These are phyloP conservation scores for Ceratocystis eucalypticola DNA, from an alignment of 2,329 filamentous ascomycete genomes.

Conservation along the genomic window DNA sequence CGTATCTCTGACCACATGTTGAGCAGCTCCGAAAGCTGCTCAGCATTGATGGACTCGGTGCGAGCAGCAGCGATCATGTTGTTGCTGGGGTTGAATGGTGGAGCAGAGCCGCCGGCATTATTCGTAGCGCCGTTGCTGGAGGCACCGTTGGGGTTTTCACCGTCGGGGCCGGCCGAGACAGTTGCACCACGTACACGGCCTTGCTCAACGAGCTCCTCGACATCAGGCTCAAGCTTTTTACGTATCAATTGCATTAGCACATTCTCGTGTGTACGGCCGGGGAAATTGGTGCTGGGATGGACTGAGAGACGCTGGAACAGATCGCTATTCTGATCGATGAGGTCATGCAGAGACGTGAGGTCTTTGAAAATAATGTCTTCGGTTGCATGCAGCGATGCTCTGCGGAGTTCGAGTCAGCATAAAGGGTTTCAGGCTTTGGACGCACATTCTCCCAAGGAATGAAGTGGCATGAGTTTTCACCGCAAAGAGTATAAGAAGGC, in stretches of 20 bases:
- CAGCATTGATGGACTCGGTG: constrained; percentile 29
- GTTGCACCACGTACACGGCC: constrained; percentile 31
- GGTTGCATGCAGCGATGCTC: constrained; percentile 58
- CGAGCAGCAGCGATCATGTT: constrained; percentile 21
- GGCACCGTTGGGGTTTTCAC: constrained; percentile 22
- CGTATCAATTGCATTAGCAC: constrained; percentile 58
- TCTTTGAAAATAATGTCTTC: constrained; percentile 58
- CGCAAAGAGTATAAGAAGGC: too few species aligned
- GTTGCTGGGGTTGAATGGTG: constrained; percentile 15
- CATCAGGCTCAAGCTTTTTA: constrained; percentile 69
- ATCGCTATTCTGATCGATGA: constrained; percentile 50
- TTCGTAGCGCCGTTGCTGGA: not conserved
- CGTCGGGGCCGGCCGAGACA: not conserved
- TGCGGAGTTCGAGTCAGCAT: constrained; percentile 25
- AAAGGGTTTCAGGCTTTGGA: not conserved
- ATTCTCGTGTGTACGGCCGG: constrained; percentile 51
- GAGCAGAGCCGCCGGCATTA: not conserved
- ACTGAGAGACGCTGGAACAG: constrained; percentile 58
- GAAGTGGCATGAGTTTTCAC: not conserved
- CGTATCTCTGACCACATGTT: constrained; percentile 43
- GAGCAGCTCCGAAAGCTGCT: constrained; percentile 34
- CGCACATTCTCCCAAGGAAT: not conserved
- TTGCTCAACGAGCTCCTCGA: constrained; percentile 58
- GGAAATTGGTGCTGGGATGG: constrained; percentile 64
- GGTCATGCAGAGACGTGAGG: constrained; percentile 51